Evolutionary conservation across 2,329 filamentous ascomycete genomes (phyloP), one percentile per base, ranked within the genome.

Genomic region (Dactylellina cionopaga): DNA sequence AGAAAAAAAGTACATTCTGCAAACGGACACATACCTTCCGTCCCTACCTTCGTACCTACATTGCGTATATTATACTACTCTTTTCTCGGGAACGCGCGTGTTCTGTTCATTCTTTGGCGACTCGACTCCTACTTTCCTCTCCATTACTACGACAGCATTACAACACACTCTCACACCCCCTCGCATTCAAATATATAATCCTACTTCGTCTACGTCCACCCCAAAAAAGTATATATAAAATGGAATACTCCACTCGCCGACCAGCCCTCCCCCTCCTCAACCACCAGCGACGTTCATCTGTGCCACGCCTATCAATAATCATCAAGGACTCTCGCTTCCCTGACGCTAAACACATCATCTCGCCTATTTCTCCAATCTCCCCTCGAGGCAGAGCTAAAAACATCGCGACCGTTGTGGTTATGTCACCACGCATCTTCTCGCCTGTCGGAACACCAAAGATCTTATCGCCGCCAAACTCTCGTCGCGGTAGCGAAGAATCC

Each of bases 361-460:
- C 68, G 37, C 68, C 68, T 5, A 72, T 64, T 37, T 72, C 68
- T 22, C 66, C 66, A 10, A 44, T 25, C 43, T 71, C 66, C 35
- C 66, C 66, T 10, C 49, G 66, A 19, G 51, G 59, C 22, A 51
- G 52, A 17, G 13, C 35, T 15, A 72, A 62, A 27, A 62, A 51
- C 27, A 65, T 72, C 15, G 68, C 68, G 11, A 65, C 68, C 19
- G 68, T 72, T 13, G 68, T 72, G 58, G 68, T 72, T 58, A 72
- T 72, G 68, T 72, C 68, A 37, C 68, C 68, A 37, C 68, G 68
- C n/a, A 44, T 72, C 44, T 72, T 72, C 55, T 72, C 68, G 25
- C 68, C 68, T 15, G 68, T 56, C 25, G 46, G 51, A 15, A 72
- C 68, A 37, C 68, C 68, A 44, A 64, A 65, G 52, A 63, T 72